Conservation (phyloP, 2,329 filamentous ascomycete genomes). For the Penicillium janthinellum region DNA sequence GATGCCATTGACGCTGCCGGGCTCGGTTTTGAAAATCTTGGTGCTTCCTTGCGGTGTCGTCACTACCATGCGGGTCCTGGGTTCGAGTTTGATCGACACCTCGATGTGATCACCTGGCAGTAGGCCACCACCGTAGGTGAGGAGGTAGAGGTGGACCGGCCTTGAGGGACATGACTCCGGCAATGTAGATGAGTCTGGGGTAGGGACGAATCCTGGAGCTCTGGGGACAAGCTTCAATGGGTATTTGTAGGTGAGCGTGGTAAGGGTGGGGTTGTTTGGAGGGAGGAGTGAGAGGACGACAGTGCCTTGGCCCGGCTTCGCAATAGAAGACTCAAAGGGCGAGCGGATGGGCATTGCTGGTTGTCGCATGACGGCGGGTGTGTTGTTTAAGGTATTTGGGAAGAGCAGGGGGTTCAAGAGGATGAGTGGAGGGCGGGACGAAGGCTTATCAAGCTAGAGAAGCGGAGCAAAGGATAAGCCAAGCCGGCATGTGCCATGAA, state of each 20-base stretch:
- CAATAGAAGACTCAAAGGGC: constrained; percentile 76
- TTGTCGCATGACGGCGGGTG: constrained; percentile 23
- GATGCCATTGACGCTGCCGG: constrained; percentile 19
- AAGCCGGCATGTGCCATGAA: constrained; percentile 9
- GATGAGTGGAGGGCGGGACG: neutral
- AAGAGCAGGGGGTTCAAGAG: constrained; percentile 1
- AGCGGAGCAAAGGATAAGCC: constrained; percentile 12
- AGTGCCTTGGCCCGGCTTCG: constrained; percentile 73
- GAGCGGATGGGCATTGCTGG: constrained; percentile 51
- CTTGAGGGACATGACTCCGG: constrained; percentile 37
- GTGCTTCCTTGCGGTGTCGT: constrained; percentile 75
- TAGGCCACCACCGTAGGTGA: constrained; percentile 93
- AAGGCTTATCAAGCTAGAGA: constrained; percentile 13
- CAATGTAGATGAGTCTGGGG: constrained; percentile 29
- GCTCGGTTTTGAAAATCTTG: constrained; percentile 85
- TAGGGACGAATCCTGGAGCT: constrained; percentile 64
- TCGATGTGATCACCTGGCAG: constrained; percentile 83
- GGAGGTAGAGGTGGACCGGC: constrained; percentile 79
- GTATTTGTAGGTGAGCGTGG: constrained; percentile 83
- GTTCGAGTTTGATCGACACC: constrained; percentile 67
- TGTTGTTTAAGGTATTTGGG: neutral
- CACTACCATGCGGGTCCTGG: constrained; percentile 65
- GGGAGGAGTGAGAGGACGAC: constrained; percentile 75
- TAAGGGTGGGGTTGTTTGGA: constrained; percentile 69
- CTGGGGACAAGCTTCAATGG: constrained; percentile 92